Evolutionary conservation across 2,329 filamentous ascomycete genomes (phyloP).

Genomic region (Rosellinia necatrix): DNA sequence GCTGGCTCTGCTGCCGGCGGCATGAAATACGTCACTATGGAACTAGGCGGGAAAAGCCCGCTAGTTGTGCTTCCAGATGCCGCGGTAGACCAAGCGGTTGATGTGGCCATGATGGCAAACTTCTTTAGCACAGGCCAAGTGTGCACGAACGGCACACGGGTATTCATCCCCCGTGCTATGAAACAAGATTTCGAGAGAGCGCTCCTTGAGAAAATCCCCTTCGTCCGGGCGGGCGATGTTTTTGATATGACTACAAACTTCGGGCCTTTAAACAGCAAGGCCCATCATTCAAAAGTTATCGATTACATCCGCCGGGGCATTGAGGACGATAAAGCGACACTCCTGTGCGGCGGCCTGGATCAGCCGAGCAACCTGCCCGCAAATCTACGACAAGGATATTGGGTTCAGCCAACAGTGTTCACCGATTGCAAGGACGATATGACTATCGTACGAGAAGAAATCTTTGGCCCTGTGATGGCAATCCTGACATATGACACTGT

Average conservation of each 20-base stretch:
- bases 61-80: slow-evolving; percentile 81
- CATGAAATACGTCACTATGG: slow-evolving; percentile 93
- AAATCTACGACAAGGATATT: slow-evolving; percentile 69
- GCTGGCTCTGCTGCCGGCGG: slow-evolving; percentile 73
- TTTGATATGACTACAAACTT: slow-evolving; percentile 78
- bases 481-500: slow-evolving; percentile 75
- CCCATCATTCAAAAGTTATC: slow-evolving; percentile 78
- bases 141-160: slow-evolving; percentile 89
- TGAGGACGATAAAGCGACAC: slow-evolving; percentile 71
- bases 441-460: slow-evolving; percentile 80
- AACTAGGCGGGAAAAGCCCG: slow-evolving; percentile 86
- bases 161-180: slow-evolving; percentile 74
- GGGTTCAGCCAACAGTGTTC: slow-evolving; percentile 84
- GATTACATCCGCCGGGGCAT: slow-evolving; percentile 77
- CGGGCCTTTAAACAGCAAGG: slow-evolving; percentile 76
- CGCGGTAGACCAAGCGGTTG: slow-evolving; percentile 77
- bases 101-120: slow-evolving; percentile 91
- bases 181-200: slow-evolving; percentile 70
- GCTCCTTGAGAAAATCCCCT: slow-evolving; percentile 71
- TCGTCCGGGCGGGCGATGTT: slow-evolving; percentile 73
- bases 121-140: slow-evolving; percentile 92
- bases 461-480: slow-evolving; percentile 86
- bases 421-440: slow-evolving; percentile 83
- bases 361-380: slow-evolving; percentile 58
- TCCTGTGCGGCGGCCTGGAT: slow-evolving; percentile 73